phyloP scores from a whole-genome alignment of 108 stramenopile genomes.

The Epipyxis sp. region DNA sequence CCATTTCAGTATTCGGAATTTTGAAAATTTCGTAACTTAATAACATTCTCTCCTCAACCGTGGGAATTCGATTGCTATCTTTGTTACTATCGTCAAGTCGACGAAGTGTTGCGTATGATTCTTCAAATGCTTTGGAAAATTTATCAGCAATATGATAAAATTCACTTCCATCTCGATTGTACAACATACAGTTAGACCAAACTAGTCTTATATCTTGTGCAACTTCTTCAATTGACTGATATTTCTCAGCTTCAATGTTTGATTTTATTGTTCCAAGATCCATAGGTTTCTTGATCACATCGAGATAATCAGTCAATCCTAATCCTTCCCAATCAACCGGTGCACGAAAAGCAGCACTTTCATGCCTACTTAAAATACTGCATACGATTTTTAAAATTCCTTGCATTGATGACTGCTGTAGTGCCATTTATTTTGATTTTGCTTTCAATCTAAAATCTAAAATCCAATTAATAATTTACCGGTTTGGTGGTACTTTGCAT shows the following conservation, averaged over 20 bases:
- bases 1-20: conserved; percentile 80
- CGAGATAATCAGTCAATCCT: conserved; percentile 86
- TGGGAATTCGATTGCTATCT: conserved; percentile 47
- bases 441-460: no score
- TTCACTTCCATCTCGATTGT: conserved; percentile 84
- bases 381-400: conserved; percentile 24
- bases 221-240: conserved; percentile 67
- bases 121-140: conserved; percentile 71
- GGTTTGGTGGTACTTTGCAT: no score
- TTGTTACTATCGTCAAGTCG: conserved; percentile 51
- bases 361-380: conserved; percentile 4
- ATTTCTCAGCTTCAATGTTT: conserved; percentile 67
- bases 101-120: conserved; percentile 51
- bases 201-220: conserved; percentile 87
- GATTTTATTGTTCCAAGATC: conserved; percentile 85
- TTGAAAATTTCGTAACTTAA: conserved; percentile 80
- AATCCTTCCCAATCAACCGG: conserved; percentile 90
- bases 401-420: no score
- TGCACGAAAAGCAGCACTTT: conserved; percentile 74
- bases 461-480: no score
- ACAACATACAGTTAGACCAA: conserved; percentile 90
- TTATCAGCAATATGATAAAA: conserved; percentile 72
- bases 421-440: no score
- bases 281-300: conserved; percentile 88
- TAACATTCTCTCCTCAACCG: conserved; percentile 71